Evolutionary conservation across 2,329 filamentous ascomycete species (phyloP), one percentile per base, ranked within the genome.

Genomic region (Epichloe glyceriae): DNA sequence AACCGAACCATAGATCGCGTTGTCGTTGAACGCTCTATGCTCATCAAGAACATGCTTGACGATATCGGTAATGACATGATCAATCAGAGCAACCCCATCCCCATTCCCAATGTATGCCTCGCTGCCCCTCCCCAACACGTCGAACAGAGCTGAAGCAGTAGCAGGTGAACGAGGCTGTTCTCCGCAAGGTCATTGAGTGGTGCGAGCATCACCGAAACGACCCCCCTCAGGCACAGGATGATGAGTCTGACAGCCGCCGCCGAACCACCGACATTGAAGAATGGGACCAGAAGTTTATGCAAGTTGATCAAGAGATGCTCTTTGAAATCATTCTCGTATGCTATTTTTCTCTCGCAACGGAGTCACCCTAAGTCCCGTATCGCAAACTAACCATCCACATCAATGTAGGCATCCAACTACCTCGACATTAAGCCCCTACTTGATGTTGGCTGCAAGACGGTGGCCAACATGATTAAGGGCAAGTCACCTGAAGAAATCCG

Each of bases 221-320:
- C 64, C 88, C 93, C 39, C 76, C 82, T n/a, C 79, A 82, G 55
- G 76, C 83, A 50, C 80, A 82, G 61, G 91, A 97, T 55, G 93
- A 95, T 54, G 89, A 98, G 61, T 85, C 86, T 55, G 91, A 97
- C 62, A 89, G 84, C 47, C 88, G 93, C 61, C 96, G 96, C 78
- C 96, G 95, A 81, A 95, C 90, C 1, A 97, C 93, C 45, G 93
- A 98, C 62, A 98, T 98, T 58, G 93, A 97, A 53, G 93, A 98
- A 71, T 98, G 93, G 93, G 93, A 98, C 62, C 91, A 97, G 70
- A 98, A 98, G 73, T 98, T 97, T 70, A 97, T 98, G 93, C 91
- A 97, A 71, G 93, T 98, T 17, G 93, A 98, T 67, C 93, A 98
- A 66, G 93, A 98, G 72, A 97, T 98, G 93, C 80, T 98, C 2